Evolutionary conservation across 179 eudicot genomes (phyloP), one percentile per base, ranked within the genome.

Genomic region (Amaranthus tricolor): DNA sequence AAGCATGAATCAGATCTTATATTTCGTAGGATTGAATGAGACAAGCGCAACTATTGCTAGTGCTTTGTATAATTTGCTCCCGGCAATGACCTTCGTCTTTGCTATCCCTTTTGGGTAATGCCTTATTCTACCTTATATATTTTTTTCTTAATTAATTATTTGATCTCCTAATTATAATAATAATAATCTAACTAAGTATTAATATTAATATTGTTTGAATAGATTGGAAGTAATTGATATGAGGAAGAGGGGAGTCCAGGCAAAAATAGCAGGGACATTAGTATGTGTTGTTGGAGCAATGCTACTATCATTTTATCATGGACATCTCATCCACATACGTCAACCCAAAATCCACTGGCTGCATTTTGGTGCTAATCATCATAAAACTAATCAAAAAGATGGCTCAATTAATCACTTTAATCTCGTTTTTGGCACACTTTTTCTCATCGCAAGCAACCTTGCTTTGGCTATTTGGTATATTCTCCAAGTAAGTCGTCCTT

Each of bases 231-330:
- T 60, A n/a, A 78, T 86, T 44, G 89, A 84, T 51, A 67, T 92
- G 12, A 84, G 43, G 74, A 84, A 53, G 12, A 83, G 47, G 47
- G 80, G 82, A 62, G 96, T 90, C 47, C 90, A 85, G 73, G 90
- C 95, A 12, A 93, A 93, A 72, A 52, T 91, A 20, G 0, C 86
- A 44, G 98, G 98, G 19, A 93, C 98, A 59, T 2, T 84, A 11
- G 50, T 87, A 10, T 91, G 98, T 62, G 88, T 91, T 8, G 93
- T 93, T 6, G 98, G 98, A 61, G 97, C 98, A 13, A 85, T 91
- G 87, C 31, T 93, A 12, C 62, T 91, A 62, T 91, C 98, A 13
- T 89, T 93, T 49, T 93, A 91, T 73, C 89, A 89, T 71, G 98
- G 98, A 0, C 82, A 75, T 7, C 66, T 74, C 0, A 76, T 84